Evolutionary conservation across 495 filamentous ascomycete species (phyloP), one percentile per base, ranked within the genome.

Genomic region (Trichoderma virens): DNA sequence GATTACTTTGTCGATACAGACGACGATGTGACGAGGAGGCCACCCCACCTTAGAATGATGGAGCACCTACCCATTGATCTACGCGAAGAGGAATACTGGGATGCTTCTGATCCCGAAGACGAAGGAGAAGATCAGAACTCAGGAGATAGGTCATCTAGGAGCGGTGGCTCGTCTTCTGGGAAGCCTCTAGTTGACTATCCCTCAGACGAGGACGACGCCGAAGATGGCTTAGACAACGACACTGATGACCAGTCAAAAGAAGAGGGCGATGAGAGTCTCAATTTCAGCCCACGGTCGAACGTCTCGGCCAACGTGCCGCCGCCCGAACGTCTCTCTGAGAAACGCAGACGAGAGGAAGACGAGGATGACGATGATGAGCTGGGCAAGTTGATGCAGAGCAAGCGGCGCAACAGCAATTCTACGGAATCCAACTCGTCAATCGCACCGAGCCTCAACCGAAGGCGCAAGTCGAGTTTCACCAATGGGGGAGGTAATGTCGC

Each of bases 21-120:
- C 59, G 71, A 83, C 69, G 65, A 78, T 71, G 38, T 80, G 69
- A 68, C 70, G 45, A 78, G 85, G 69, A 82, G 80, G 31, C 83
- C 88, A 28, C 83, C 85, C 34, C 72, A 74, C 35, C 79, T 87
- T 65, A 93, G 90, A 82, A 86, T 86, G 67, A 81, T 91, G 74
- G 94, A 97, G 67, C 78, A 80, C 11, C 69, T 81, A 11, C 60
- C 69, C 2, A 83, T 93, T 78, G 95, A 98, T 71, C 81, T 87
- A 25, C 86, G 86, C 2, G 90, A 98, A 73, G 93, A 97, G 68
- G 91, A 91, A 34, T 98, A 98, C 73, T 98, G 96, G 82, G 93
- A 95, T 72, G 88, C 86, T 11, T 92, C 96, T 63, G 90, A 96
- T 65, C 93, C 95, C 61, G 91, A 93, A 30, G 90, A 95, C 20